Evolutionary conservation across 139 green algal genomes (phyloP).

Genomic region (Nannochloris sp.): DNA sequence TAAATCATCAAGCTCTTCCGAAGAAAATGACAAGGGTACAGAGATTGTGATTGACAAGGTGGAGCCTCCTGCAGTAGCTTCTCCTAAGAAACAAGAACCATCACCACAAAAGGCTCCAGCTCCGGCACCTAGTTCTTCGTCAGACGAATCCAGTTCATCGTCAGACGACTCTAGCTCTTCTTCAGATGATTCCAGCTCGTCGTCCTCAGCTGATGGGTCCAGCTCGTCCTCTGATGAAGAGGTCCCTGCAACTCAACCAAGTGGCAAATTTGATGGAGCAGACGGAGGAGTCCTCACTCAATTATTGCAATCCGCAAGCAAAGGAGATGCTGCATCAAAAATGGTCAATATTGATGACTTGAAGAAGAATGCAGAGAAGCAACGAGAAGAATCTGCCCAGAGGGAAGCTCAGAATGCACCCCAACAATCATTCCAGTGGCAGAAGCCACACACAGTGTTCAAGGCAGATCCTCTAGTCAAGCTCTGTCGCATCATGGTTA

Average conservation of each 20-base stretch:
- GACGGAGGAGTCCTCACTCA: background rate
- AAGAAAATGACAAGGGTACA: background rate
- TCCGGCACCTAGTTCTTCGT: too few species aligned
- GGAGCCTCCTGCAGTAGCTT: too few species aligned
- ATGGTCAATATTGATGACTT: background rate
- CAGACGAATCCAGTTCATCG: too few species aligned
- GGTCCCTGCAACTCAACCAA: background rate
- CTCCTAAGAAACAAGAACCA: too few species aligned
- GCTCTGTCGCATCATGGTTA: conserved; percentile 5
- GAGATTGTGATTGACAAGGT: too few species aligned
- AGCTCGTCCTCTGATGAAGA: too few species aligned
- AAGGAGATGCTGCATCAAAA: background rate
- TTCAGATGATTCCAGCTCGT: too few species aligned
- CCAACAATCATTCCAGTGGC: conserved; percentile 5
- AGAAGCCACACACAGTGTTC: background rate
- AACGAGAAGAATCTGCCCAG: background rate
- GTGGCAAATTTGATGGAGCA: conserved; percentile 2
- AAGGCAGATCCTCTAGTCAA: background rate
- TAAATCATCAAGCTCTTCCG: background rate
- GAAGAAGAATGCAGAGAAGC: background rate
- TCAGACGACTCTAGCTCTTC: too few species aligned
- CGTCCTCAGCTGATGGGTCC: too few species aligned
- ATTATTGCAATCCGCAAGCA: background rate
- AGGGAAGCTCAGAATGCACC: background rate
- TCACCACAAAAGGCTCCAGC: too few species aligned